These are phyloP conservation scores for Hyphodiscus sp. DNA, from an alignment of 2,329 filamentous ascomycete genomes.

Conservation along the genomic window DNA sequence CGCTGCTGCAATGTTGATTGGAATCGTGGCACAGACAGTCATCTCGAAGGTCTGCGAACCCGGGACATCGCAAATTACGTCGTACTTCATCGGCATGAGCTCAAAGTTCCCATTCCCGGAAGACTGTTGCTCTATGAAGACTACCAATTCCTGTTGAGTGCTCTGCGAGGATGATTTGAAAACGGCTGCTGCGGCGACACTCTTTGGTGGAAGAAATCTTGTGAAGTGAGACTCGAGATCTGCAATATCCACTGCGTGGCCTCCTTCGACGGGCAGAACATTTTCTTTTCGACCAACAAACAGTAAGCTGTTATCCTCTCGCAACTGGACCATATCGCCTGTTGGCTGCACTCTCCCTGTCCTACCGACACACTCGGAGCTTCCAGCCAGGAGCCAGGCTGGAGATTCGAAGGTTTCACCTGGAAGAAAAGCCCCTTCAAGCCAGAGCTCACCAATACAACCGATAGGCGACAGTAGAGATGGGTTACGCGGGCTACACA, in stretches of 20 bases:
- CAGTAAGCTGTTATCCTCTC: conserved; percentile 22
- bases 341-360: conserved; percentile 13
- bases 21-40: conserved; percentile 16
- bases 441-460: conserved; percentile 33
- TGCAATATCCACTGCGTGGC: too few species aligned
- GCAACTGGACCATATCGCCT: conserved; percentile 27
- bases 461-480: conserved; percentile 36
- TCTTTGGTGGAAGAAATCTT: too few species aligned
- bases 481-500: conserved; percentile 29
- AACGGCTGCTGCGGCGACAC: too few species aligned
- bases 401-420: conserved; percentile 27
- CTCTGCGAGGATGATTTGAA: too few species aligned
- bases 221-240: too few species aligned
- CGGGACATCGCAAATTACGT: conserved; percentile 5
- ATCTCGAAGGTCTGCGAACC: conserved; percentile 14
- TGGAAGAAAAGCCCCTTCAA: conserved; percentile 34
- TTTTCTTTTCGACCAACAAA: conserved; percentile 27
- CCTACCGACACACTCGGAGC: conserved; percentile 27
- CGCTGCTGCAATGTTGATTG: conserved; percentile 29
- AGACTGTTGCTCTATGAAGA: too few species aligned
- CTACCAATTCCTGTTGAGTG: too few species aligned
- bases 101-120: too few species aligned
- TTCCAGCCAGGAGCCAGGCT: conserved; percentile 32
- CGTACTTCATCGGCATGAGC: too few species aligned
- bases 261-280: too few species aligned